Evolutionary conservation across 331 rosid species (phyloP), one percentile per base, ranked within the genome.

Genomic region (Malus hybrid): DNA sequence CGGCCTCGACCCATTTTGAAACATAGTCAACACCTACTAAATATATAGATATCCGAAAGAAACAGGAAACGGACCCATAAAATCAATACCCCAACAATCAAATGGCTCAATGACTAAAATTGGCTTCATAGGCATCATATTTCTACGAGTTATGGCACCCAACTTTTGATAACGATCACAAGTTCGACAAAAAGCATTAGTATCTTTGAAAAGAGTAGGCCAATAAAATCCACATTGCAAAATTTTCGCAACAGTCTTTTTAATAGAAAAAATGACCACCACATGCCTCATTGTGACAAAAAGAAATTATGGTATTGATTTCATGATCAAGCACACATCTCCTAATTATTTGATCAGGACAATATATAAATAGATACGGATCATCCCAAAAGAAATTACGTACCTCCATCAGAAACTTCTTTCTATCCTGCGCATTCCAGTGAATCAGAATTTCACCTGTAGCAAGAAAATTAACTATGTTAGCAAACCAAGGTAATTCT

Each of bases 401-500:
- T 22, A 22, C 22, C 22, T 22, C 22, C 22, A 22, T 22, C 22
- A 22, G 22, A 22, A 22, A 22, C 22, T 22, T 22, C 22, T 22
- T 22, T 22, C 22, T 22, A 22, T 22, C 22, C 0, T 22, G 22
- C 22, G 22, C 22, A 22, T 1, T 22, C 22, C 22, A 22, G 22
- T 22, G 22, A 22, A 22, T 2, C 1, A 27, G 72, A 5, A 75
- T 12, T 31, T 48, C 6, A 16, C 52, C 22, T 42, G 22, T 48
- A 20, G 19, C 62, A 28, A 75, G 72, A 32, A 62, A 74, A 65
- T 65, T 65, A 5, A 64, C 52, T 27, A 46, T 65, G 13, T 64
- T 34, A 74, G 32, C 71, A 74, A 28, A 63, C 16, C 78, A 64
- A 22, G 78, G 52, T n/a, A 74, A 64, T 11, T 34, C 16, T 22